Base-by-base conservation (phyloP, 2,329 filamentous ascomycete species). In the Xylaria polymorpha region DNA sequence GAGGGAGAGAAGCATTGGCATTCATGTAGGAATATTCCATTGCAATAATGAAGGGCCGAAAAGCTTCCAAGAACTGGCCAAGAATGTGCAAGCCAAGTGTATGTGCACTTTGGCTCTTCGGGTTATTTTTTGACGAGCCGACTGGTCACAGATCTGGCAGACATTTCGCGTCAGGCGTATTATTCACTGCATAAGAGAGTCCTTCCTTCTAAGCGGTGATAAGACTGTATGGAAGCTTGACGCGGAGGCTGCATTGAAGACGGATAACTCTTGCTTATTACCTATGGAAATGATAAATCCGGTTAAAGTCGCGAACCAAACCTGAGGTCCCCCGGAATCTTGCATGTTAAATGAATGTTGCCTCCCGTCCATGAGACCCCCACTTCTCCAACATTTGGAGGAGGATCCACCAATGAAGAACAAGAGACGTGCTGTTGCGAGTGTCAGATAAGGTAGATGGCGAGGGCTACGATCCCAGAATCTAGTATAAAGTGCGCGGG, bases 301-400 rank as follows among this genome's bases (percentile, higher is more conserved):
- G 69, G 69, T 37, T 71, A 71, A 73, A 70, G 64, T 70, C 59
- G 35, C 25, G 53, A 67, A 69, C 69, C 67, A 63, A 29, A 41
- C 37, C 58, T 70, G 55, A 63, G 51, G 25, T 29, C 53, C 60
- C 59, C 48, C 58, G 61, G 20, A 65, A 62, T 41, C 69, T 43
- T 69, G 69, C 60, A 44, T 56, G 3, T 50, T 56, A 48, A 67
- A 61, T 64, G 61, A 70, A 43, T 60, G 37, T 46, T 7, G 55
- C 37, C 55, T 58, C 14, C 55, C 55, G 15, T 58, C 29, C 25
- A 64, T 50, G 50, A 56, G 8, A 43, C 50, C 67, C 61, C 71
- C 66, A 64, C 63, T 46, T 55, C 58, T 62, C 53, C 32, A 61
- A 69, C 43, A 67, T 25, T 67, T 69, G 61, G 69, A 50, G 67